Conservation (phyloP, 129 eudicot species). For the Flaveria bidentis region DNA sequence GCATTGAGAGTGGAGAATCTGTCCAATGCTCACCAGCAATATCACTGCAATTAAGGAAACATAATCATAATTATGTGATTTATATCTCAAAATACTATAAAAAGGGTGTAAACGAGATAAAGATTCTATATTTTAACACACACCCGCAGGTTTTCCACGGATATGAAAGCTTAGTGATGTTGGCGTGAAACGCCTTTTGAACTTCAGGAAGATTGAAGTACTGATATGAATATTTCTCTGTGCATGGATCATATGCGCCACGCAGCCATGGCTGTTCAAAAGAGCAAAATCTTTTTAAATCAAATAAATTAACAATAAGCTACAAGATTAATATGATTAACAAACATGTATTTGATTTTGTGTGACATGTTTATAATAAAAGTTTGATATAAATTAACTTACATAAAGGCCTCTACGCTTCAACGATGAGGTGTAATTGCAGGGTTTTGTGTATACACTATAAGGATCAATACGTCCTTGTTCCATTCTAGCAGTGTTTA, state of each 20-base stretch:
- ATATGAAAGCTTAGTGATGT: constrained; percentile 58
- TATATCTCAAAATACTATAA: neutral
- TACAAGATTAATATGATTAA: neutral
- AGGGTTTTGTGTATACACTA: constrained; percentile 78
- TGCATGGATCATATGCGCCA: constrained; percentile 95
- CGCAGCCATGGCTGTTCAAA: constrained; percentile 84
- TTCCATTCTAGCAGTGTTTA: constrained; percentile 56
- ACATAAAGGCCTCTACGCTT: constrained; percentile 80
- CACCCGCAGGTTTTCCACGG: constrained; percentile 95
- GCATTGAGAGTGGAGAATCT: constrained; percentile 89
- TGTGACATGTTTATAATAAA: neutral
- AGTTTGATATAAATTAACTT: constrained; percentile 37
- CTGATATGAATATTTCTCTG: constrained; percentile 62
- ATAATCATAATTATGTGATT: neutral
- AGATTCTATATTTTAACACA: neutral
- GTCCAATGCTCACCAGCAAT: constrained; percentile 72
- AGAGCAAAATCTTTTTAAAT: neutral
- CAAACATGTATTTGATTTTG: neutral
- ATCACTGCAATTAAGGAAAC: constrained; percentile 55
- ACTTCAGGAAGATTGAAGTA: constrained; percentile 91
- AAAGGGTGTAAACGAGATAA: neutral
- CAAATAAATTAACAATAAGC: neutral
- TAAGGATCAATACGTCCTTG: constrained; percentile 86
- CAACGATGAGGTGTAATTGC: constrained; percentile 55
- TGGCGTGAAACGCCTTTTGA: constrained; percentile 87